These are phyloP conservation scores for Ramularia endophylla DNA, from an alignment of 2,329 filamentous ascomycete species.

Conservation along the genomic window DNA sequence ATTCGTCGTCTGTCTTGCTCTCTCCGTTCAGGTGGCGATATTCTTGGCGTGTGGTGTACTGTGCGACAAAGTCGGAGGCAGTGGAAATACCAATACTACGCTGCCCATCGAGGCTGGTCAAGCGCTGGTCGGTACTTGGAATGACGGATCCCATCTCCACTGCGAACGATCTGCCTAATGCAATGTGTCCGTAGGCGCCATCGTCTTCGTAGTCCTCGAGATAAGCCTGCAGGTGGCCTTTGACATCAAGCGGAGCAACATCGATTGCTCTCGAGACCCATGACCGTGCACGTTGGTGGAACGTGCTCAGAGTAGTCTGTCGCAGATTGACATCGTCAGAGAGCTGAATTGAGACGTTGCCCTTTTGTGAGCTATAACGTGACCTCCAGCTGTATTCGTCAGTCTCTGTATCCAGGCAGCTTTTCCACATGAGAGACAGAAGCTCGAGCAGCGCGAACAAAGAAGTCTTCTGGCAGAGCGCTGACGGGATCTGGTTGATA, in stretches of 20 bases:
- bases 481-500: conserved; percentile 76
- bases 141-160: conserved; percentile 86
- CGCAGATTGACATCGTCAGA: conserved; percentile 88
- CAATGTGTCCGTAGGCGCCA: conserved; percentile 83
- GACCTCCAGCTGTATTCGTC: conserved; percentile 88
- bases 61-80: conserved; percentile 90
- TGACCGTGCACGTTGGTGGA: conserved; percentile 67
- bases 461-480: conserved; percentile 81
- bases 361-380: conserved; percentile 69
- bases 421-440: conserved; percentile 88
- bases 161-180: conserved; percentile 88
- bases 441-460: conserved; percentile 90
- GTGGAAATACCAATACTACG: conserved; percentile 76
- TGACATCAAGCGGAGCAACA: conserved; percentile 85
- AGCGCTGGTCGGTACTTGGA: conserved; percentile 76
- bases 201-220: conserved; percentile 93
- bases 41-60: conserved; percentile 94
- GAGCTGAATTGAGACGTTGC: conserved; percentile 77
- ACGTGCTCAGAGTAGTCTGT: conserved; percentile 67
- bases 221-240: conserved; percentile 92
- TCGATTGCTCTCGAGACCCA: conserved; percentile 81
- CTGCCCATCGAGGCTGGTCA: conserved; percentile 73
- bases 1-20: conserved; percentile 21
- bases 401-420: conserved; percentile 88
- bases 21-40: conserved; percentile 77